Evolutionary conservation across 805 yeast genomes (phyloP).

Genomic region (Candida patagonica): DNA sequence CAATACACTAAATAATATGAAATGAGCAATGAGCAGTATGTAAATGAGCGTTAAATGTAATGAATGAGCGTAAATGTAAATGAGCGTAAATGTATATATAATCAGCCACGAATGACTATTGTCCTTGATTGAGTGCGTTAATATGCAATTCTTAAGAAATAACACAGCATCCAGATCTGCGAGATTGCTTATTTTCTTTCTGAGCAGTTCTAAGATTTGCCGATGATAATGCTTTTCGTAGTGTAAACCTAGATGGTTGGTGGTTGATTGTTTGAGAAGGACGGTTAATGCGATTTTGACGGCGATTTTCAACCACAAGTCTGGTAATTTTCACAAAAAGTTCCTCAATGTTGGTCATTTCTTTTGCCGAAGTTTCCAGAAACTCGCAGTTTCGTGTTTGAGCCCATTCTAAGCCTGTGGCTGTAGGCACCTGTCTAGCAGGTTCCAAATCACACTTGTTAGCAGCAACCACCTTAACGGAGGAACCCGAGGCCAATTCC

Average conservation of each 20-base stretch:
- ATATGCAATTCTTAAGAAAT: too few relatives aligned
- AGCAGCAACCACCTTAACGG: conserved; percentile 60
- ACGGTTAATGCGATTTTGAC: background rate
- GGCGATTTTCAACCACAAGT: too few relatives aligned
- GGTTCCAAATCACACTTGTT: conserved; percentile 56
- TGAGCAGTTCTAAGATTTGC: conserved; percentile 12
- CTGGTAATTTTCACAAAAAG: conserved; percentile 62
- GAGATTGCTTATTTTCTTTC: too few relatives aligned
- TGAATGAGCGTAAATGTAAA: too few relatives aligned
- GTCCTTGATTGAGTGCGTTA: too few relatives aligned
- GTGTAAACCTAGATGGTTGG: conserved; percentile 7
- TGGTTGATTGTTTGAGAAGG: too few relatives aligned
- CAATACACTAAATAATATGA: too few relatives aligned
- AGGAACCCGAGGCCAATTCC: conserved; percentile 37
- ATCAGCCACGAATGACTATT: too few relatives aligned
- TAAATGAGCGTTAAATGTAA: too few relatives aligned
- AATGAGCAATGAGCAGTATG: too few relatives aligned
- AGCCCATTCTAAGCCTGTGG: conserved; percentile 50
- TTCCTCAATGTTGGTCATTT: conserved; percentile 73
- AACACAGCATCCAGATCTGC: too few relatives aligned
- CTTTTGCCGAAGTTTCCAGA: conserved; percentile 84
- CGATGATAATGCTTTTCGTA: conserved; percentile 13
- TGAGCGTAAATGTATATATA: too few relatives aligned
- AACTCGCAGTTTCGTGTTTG: conserved; percentile 57
- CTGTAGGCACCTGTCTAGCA: conserved; percentile 46